Evolutionary conservation across 495 filamentous ascomycete genomes (phyloP), one percentile per base, ranked within the genome.

Genomic region (Pyrenula aspistea): DNA sequence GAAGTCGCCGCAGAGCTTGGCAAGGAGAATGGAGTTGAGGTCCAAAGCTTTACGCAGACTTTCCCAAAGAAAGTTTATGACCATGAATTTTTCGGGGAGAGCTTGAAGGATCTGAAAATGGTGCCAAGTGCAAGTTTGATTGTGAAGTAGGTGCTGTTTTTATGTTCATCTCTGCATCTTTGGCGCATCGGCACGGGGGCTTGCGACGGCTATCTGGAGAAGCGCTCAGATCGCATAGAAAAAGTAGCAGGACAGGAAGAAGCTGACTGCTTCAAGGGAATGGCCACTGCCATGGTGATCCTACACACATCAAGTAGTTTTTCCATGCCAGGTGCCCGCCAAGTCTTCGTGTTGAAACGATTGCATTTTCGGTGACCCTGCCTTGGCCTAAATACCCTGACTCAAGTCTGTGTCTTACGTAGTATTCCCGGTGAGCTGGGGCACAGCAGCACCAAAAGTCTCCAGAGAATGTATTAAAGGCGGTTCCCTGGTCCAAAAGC

Each of bases 31-130:
- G 82, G 78, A 2, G 60, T 81, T 12, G 72, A 83, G 22, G 85
- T 93, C 19, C 75, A 72, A 36, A 89, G 81, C 58, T 95, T 99
- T 66, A 80, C 83, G 3, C 86, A 84, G 66, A 96, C 82, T 23
- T 97, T 91, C 65, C 93, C 93, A 3, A 83, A 77, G 65, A 97
- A 97, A 73, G 77, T 84, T 0, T 99, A 85, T 59, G 79, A 87
- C 47, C 69, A 74, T 22, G 74, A 88, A 2, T 95, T 93, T 67
- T 95, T 96, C 65, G 87, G 88, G 10, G 84, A 89, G 75, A 90
- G 91, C 15, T 68, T 99, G 58, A 93, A 93, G 71, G 94, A 99
- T 67, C 86, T 94, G 22, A 90, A 89, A 12, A 71, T 96, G 58
- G 84, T 89, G 12, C 93, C 93, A 10, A 95, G 88, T 61, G 91